A percentile compares a stretch with the other conserved stretches of the same genome.
phyloP scores from a whole-genome alignment of 495 filamentous ascomycete species.

The Aeminium ludgeri region DNA sequence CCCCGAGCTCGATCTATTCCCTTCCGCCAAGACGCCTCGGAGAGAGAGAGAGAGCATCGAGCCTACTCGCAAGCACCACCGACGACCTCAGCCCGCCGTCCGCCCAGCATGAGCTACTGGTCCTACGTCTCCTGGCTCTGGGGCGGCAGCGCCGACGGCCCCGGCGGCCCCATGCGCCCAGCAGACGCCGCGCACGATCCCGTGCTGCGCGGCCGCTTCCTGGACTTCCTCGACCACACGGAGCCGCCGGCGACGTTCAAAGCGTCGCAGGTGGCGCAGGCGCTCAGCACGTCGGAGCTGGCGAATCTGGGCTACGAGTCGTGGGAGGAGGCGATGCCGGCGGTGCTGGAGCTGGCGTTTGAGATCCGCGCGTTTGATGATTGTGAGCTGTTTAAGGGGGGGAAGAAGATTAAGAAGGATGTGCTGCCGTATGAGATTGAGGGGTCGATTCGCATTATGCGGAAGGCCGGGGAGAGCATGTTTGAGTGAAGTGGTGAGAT shows the following conservation, averaged over 20 bases:
- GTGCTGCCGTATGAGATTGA: constrained; percentile 5
- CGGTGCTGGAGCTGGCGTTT: constrained; percentile 10
- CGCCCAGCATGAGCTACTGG: too few relatives aligned
- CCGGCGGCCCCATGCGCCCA: background rate
- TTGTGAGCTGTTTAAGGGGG: constrained; percentile 8
- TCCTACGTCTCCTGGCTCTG: too few relatives aligned
- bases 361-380: constrained; percentile 8
- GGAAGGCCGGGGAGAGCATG: too few relatives aligned
- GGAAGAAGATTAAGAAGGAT: constrained; percentile 4
- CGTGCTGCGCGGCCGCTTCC: constrained; percentile 6
- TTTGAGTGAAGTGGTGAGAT: background rate
- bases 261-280: constrained; percentile 5
- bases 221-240: constrained; percentile 6
- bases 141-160: too few relatives aligned
- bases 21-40: too few relatives aligned
- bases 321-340: constrained; percentile 9
- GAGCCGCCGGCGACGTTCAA: constrained; percentile 12
- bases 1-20: too few relatives aligned
- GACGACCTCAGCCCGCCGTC: too few relatives aligned
- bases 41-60: too few relatives aligned
- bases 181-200: constrained; percentile 10
- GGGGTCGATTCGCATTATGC: too few relatives aligned
- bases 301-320: constrained; percentile 8
- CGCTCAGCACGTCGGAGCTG: constrained; percentile 2
- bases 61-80: too few relatives aligned